phyloP scores from a whole-genome alignment of 768 basidiomycete genomes.

The Psilocybe cyanescens region DNA sequence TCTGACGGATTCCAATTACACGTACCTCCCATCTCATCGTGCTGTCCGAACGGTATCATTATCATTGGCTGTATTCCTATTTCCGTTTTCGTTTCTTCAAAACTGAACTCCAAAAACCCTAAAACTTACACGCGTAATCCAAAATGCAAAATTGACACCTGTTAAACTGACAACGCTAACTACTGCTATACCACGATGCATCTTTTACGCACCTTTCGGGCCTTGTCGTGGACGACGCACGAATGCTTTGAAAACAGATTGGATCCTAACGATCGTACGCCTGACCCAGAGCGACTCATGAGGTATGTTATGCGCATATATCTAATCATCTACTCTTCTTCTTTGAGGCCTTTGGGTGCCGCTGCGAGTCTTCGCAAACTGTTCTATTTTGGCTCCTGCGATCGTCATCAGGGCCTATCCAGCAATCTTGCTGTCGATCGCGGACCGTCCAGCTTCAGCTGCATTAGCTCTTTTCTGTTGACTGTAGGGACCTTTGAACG shows the following conservation, averaged over 20 bases:
- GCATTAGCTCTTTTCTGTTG: too few species aligned
- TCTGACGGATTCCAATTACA: conserved; percentile 15
- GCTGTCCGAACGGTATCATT: not conserved
- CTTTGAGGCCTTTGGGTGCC: not conserved
- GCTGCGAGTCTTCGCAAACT: not conserved
- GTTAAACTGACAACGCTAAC: not conserved
- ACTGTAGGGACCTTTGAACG: not conserved
- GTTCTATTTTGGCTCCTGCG: not conserved
- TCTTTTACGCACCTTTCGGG: not conserved
- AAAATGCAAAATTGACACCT: conserved; percentile 9
- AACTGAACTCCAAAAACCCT: not conserved
- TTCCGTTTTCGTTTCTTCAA: not conserved
- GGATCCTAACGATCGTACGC: conserved; percentile 76
- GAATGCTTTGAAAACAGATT: conserved; percentile 41
- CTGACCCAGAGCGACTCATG: conserved; percentile 89
- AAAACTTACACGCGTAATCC: conserved; percentile 8
- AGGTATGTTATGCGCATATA: conserved; percentile 46
- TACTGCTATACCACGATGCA: not conserved
- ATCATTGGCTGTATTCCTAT: not conserved
- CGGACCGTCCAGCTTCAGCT: not conserved
- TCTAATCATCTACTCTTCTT: not conserved
- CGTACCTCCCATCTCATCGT: too few species aligned
- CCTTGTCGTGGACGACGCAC: not conserved
- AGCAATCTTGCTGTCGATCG: not conserved
- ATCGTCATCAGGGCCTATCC: not conserved